Percentiles rank a stretch among this genome's conserved stretches.
These are phyloP conservation scores for Gnomoniopsis sp. DNA, from an alignment of 2,329 filamentous ascomycete species.

Conservation along the genomic window DNA sequence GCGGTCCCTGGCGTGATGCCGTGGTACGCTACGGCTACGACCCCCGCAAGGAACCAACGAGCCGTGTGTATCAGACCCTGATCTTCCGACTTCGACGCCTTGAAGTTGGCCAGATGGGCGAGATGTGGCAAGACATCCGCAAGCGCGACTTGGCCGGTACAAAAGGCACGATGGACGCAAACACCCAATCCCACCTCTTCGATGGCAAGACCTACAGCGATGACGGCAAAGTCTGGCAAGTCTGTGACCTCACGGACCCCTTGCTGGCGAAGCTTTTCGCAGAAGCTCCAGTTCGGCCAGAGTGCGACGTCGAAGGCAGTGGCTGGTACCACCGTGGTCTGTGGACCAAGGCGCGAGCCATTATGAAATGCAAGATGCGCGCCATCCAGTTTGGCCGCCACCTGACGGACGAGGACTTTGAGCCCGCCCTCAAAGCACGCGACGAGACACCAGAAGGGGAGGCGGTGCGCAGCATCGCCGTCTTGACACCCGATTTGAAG, in stretches of 20 bases:
- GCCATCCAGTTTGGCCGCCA: conserved; percentile 57
- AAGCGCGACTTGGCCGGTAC: conserved; percentile 27
- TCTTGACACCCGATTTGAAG: conserved; percentile 36
- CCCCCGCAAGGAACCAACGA: conserved; percentile 72
- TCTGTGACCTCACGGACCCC: conserved; percentile 87
- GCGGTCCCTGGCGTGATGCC: conserved; percentile 86
- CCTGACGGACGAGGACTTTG: conserved; percentile 46
- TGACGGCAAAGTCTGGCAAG: conserved; percentile 90
- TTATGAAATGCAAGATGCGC: conserved; percentile 84
- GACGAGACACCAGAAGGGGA: conserved; percentile 30
- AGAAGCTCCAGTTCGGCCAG: conserved; percentile 53
- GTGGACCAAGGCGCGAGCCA: conserved; percentile 77
- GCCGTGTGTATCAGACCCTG: conserved; percentile 82
- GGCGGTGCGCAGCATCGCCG: conserved; percentile 29
- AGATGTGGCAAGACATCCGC: conserved; percentile 48
- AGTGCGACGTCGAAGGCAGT: conserved; percentile 59
- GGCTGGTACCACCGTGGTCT: conserved; percentile 85
- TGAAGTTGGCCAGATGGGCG: conserved; percentile 41
- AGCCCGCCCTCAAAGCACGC: conserved; percentile 35
- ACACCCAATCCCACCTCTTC: conserved; percentile 65
- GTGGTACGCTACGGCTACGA: conserved; percentile 84
- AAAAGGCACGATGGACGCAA: conserved; percentile 24
- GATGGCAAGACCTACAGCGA: conserved; percentile 71
- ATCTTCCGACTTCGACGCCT: conserved; percentile 71
- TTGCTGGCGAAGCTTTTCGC: conserved; percentile 65